These are phyloP conservation scores for Harringtonia aguacate DNA, from an alignment of 2,329 filamentous ascomycete genomes.

Conservation along the genomic window DNA sequence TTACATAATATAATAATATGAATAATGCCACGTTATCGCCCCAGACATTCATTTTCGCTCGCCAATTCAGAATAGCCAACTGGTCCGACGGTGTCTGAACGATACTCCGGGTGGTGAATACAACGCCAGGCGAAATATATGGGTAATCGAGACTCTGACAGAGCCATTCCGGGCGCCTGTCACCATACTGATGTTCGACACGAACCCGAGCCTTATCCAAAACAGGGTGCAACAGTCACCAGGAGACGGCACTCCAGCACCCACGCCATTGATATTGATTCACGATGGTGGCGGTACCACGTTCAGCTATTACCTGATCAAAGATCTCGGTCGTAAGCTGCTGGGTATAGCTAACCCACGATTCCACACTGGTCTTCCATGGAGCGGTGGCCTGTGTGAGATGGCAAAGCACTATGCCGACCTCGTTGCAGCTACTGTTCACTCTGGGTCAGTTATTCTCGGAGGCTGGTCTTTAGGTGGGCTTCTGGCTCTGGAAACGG, in stretches of 20 bases:
- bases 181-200: conserved; percentile 11
- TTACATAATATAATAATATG: no score
- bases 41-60: no score
- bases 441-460: conserved; percentile 31
- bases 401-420: conserved; percentile 41
- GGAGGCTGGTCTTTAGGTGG: conserved; percentile 49
- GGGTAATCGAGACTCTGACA: no score
- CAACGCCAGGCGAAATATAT: no score
- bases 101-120: no score
- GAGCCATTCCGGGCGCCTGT: no score
- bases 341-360: conserved; percentile 46
- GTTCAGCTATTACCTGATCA: conserved; percentile 45
- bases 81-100: no score
- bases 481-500: conserved; percentile 38
- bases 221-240: conserved; percentile 9
- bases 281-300: conserved; percentile 53
- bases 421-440: conserved; percentile 29
- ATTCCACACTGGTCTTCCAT: conserved; percentile 34
- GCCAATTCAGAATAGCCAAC: no score
- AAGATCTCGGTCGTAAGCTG: conserved; percentile 33
- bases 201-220: conserved; percentile 14
- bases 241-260: conserved; percentile 1
- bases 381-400: conserved; percentile 40
- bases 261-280: conserved; percentile 41
- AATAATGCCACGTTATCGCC: no score